Evolutionary conservation across 169 alveolate genomes (phyloP).

Genomic region (Cystoisospora suis): DNA sequence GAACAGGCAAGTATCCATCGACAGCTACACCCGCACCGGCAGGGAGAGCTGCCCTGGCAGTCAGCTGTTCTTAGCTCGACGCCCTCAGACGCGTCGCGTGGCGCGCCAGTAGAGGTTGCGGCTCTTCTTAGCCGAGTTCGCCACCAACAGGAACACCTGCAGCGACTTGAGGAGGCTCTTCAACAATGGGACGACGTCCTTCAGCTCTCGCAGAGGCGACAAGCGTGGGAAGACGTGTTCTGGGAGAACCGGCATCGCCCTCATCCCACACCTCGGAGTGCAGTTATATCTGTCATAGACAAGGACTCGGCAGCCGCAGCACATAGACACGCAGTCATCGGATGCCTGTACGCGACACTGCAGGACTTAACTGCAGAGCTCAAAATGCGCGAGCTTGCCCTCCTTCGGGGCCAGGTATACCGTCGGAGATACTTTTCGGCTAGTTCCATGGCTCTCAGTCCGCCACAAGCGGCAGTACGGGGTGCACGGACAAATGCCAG

Average conservation of each 20-base stretch:
- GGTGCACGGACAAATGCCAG: background rate
- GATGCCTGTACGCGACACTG: constrained; percentile 39
- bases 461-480: background rate
- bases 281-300: too few relatives aligned
- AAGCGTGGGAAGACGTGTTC: constrained; percentile 20
- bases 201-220: background rate
- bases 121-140: constrained; percentile 22
- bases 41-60: background rate
- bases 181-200: background rate
- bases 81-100: background rate
- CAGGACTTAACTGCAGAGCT: constrained; percentile 12
- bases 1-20: background rate
- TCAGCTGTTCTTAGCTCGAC: background rate
- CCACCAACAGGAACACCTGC: constrained; percentile 41
- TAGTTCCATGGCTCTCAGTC: background rate
- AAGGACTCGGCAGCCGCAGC: constrained; percentile 9
- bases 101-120: background rate
- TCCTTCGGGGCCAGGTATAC: background rate
- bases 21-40: background rate
- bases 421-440: constrained; percentile 35
- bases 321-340: constrained; percentile 38
- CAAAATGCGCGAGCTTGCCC: constrained; percentile 22
- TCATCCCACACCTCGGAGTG: too few relatives aligned
- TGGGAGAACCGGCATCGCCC: background rate
- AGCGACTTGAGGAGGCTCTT: constrained; percentile 3